These are phyloP conservation scores for Strobilomyces dryophilus DNA, from an alignment of 768 basidiomycete genomes.

Conservation along the genomic window DNA sequence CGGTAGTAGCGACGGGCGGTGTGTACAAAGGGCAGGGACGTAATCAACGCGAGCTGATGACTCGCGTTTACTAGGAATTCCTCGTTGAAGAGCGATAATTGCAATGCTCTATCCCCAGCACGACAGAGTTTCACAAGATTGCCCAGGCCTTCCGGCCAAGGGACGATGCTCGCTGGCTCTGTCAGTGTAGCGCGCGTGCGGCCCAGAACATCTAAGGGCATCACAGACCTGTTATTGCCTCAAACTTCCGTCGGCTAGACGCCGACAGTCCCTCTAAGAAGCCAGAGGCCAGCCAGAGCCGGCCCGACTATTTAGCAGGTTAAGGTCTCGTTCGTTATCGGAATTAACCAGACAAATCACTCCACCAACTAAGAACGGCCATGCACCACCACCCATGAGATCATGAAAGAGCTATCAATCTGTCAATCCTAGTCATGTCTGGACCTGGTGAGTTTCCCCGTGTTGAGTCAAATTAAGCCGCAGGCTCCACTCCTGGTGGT, in stretches of 20 bases:
- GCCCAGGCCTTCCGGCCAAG: conserved; percentile 76
- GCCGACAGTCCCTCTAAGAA: conserved; percentile 86
- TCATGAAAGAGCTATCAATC: background rate
- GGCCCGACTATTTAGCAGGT: conserved; percentile 87
- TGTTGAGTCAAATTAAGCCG: conserved; percentile 85
- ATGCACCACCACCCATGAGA: conserved; percentile 75
- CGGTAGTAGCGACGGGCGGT: conserved; percentile 88
- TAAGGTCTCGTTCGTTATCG: conserved; percentile 91
- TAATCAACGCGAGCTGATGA: conserved; percentile 89
- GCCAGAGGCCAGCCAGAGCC: conserved; percentile 68
- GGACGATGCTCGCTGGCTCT: conserved; percentile 77
- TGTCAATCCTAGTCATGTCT: conserved; percentile 37
- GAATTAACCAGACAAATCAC: conserved; percentile 98
- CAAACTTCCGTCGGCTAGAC: conserved; percentile 81
- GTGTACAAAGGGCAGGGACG: conserved; percentile 90
- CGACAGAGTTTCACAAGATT: conserved; percentile 78
- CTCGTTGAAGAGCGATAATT: conserved; percentile 91
- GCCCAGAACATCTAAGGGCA: conserved; percentile 90
- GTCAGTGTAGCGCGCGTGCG: conserved; percentile 87
- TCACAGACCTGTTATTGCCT: conserved; percentile 89
- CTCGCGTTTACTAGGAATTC: conserved; percentile 84
- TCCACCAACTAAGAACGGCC: conserved; percentile 89
- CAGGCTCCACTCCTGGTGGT: conserved; percentile 55
- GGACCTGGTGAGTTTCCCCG: conserved; percentile 77
- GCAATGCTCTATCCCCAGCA: conserved; percentile 88